Base-by-base conservation (phyloP, 352 stramenopile species). In the Globisporangium splendens region DNA sequence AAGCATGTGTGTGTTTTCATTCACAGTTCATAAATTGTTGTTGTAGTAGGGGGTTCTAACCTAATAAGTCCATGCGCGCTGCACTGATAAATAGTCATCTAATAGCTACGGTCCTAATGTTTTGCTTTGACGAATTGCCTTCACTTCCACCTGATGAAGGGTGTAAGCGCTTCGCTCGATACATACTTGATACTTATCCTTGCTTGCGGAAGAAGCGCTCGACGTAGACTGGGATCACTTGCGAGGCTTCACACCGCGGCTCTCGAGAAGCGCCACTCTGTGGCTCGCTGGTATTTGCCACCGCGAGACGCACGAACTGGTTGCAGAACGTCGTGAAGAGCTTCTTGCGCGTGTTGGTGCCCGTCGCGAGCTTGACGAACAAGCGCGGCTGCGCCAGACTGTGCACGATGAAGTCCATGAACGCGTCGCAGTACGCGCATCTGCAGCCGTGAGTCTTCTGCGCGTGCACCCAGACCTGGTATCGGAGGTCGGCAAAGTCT, bases 371-470 rank as follows among this genome's bases (percentile, higher is more conserved):
- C 35, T 43, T 41, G 6, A 60, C 54, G 31, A 60, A 13, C 54
- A 60, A 21, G 13, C 54, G 54, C 5, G 54, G 54, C 50, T 83
- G 65, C 33, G 75, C 71, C 24, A 72, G 69, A 18, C 65, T 70
- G 20, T 59, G 67, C 33, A 75, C 61, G 52, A 77, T 73, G 63
- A 81, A 73, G 61, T 68, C 61, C 64, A 75, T 68, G 57, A 64
- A 77, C 46, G 66, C 68, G 20, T 65, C 60, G 59, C 75, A 80
- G 51, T 79, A 85, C 21, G 54, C 51, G 58, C 75, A 85, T 28
- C 47, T 58, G 59, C 39, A 33, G n/a, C 24, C 33, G 22, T 77
- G 69, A 17, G 53, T 51, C 0, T 58, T 57, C 48, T 79, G 67
- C 33, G 65, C 65, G 54, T 53, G 59, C 12, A 71, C 55, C 51